Base-by-base conservation (phyloP, 2,329 filamentous ascomycete species). In the Sclerotinia glacialis region DNA sequence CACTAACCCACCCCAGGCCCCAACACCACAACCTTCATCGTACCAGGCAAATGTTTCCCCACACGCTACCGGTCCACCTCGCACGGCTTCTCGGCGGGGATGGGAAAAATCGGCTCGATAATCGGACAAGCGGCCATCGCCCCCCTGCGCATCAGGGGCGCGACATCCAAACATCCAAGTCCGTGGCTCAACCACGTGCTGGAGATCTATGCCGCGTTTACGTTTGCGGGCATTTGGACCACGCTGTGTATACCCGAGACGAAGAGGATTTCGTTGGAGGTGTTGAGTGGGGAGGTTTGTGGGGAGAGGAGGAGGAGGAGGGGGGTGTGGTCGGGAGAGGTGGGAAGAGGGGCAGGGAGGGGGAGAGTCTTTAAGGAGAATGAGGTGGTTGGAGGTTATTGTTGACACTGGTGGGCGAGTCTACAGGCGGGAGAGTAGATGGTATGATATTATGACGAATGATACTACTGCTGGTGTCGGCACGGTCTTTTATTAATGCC, bases 151-250 rank as follows among this genome's bases (percentile, higher is more conserved):
- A 82, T 80, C 14, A 75, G 75, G 18, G 80, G 80, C 23, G 80
- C 78, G 21, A 64, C 54, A 1, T 50, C 62, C 12, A 67, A 56
- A 5, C 47, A 52, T 46, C 46, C 66, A 28, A 67, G 42, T 21
- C 66, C 66, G 5, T 90, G 88, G 84, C 82, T 93, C 64, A 84
- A 90, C 77, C 86, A 89, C 67, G 84, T 93, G 54, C 86, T 94
- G 79, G 83, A 92, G 76, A 89, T 93, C 55, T 93, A 91, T 76
- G 89, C 89, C 0, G 81, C 91, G 11, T 93, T 94, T 80, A 94
- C 93, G 91, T 81, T 94, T 5, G 83, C 84, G 53, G 91, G 91
- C 56, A 82, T 86, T 64, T 78, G 91, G 59, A 86, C 86, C 1
- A 87, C 88, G 1, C 78, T 93, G 3, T 78, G 94, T 42, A 89